phyloP scores from a whole-genome alignment of 164 flowering plant genomes.

The Nymphaea thermarum region DNA sequence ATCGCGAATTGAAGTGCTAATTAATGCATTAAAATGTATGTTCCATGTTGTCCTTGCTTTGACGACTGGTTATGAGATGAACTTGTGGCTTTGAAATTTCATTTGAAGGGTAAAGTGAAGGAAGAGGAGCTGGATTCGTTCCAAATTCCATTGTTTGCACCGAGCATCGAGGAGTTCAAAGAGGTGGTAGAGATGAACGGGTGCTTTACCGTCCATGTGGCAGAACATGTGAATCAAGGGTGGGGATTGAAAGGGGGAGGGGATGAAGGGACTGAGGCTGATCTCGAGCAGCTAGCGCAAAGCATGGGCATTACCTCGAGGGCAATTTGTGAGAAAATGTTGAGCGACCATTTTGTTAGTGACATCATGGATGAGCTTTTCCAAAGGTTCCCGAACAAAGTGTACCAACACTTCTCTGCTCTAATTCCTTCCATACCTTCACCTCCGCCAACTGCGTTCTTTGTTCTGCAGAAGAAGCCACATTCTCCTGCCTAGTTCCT shows the following conservation, averaged over 20 bases:
- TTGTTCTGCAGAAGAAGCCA: too few species aligned
- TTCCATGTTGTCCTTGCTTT: too few species aligned
- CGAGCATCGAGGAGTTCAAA: constrained; percentile 5
- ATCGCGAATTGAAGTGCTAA: too few species aligned
- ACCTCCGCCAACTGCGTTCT: too few species aligned
- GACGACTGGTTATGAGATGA: too few species aligned
- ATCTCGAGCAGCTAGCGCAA: neutral
- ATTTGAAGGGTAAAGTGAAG: constrained; percentile 8
- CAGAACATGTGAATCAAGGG: neutral
- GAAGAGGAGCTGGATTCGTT: constrained; percentile 15
- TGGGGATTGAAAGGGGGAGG: neutral
- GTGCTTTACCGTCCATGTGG: neutral
- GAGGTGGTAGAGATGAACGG: constrained; percentile 6
- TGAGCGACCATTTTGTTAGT: constrained; percentile 32
- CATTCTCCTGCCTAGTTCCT: too few species aligned
- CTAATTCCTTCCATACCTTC: too few species aligned
- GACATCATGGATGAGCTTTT: constrained; percentile 28
- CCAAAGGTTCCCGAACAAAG: neutral
- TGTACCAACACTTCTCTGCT: too few species aligned
- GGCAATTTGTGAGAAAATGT: constrained; percentile 6
- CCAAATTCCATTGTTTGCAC: constrained; percentile 11
- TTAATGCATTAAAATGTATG: too few species aligned
- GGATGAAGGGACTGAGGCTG: neutral
- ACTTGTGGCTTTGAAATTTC: neutral
- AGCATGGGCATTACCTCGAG: neutral